Evolutionary conservation across 2,329 filamentous ascomycete genomes (phyloP).

Genomic region (Pestalotiopsis sp.): DNA sequence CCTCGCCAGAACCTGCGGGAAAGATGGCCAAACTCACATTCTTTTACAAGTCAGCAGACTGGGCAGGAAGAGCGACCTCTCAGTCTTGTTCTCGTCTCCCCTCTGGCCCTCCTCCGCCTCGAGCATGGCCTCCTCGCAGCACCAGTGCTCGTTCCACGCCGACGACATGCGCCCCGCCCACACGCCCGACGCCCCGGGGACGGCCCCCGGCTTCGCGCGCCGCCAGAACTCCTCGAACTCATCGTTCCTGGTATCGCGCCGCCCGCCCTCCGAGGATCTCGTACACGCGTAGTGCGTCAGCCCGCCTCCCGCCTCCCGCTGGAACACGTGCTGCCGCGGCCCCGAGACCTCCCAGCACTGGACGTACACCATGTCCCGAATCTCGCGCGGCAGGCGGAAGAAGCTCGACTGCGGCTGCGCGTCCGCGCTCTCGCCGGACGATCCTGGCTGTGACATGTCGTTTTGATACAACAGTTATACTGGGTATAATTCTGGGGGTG

Average conservation of each 20-base stretch:
- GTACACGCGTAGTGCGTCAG: slow-evolving; percentile 25
- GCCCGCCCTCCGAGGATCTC: slow-evolving; percentile 14
- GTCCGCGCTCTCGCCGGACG: slow-evolving; percentile 5
- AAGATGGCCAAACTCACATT: slow-evolving; percentile 18
- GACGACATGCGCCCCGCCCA: slow-evolving; percentile 23
- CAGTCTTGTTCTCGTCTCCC: not conserved
- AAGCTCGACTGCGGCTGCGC: slow-evolving; percentile 20
- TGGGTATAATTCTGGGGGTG: not conserved
- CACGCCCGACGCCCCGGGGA: slow-evolving; percentile 16
- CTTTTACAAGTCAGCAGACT: slow-evolving; percentile 21
- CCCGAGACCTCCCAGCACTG: slow-evolving; percentile 24
- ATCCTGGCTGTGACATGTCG: not conserved
- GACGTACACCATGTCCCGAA: slow-evolving; percentile 25
- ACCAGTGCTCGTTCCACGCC: slow-evolving; percentile 25
- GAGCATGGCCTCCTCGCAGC: slow-evolving; percentile 24
- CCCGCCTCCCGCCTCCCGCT: not conserved
- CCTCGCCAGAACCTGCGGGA: not conserved
- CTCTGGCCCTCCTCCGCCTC: not conserved
- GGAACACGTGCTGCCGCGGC: slow-evolving; percentile 24
- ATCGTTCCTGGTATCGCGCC: slow-evolving; percentile 16
- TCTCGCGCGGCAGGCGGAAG: slow-evolving; percentile 23
- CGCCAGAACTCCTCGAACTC: slow-evolving; percentile 20
- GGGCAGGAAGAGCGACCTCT: slow-evolving; percentile 18
- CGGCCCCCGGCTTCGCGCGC: slow-evolving; percentile 11
- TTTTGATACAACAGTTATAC: not conserved